Evolutionary conservation across 805 yeast genomes (phyloP), one percentile per base, ranked within the genome.

Genomic region (Debaryomyces castellii): DNA sequence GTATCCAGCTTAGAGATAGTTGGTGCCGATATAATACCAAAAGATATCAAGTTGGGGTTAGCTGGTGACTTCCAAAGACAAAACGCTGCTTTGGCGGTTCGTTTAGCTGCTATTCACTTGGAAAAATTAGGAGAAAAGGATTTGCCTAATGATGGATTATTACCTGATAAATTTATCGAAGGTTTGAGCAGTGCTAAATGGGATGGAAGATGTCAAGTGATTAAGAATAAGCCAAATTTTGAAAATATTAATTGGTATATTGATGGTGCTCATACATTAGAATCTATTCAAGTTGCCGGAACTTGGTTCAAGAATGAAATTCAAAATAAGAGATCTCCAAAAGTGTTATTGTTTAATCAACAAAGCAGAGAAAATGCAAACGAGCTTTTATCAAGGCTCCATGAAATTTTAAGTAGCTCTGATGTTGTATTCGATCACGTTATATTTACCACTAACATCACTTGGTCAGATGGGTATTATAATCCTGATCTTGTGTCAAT

Each of bases 241-340:
- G 68, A 62, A 34, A 62, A 66, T 2, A 66, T 85, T 14, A 78
- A 77, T n/a, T 94, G 97, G 96, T 83, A 69, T 51, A 67, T 92
- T 12, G 99, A 94, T 67, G 99, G 99, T 16, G 98, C 99, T 0
- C 99, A 94, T 57, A 94, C 99, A 0, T 69, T 77, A 39, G 99
- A 94, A 58, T 87, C 96, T 48, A 79, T 95, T 20, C 73, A 74
- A 24, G 95, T 83, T n/a, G 87, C 97, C 0, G 76, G 92, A 0
- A 67, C 66, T 8, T 94, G 99, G 99, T 89, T 85, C 55, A 66
- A 65, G 37, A 44, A 46, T 12, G 64, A 53, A 11, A 41, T 47
- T 14, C 37, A 48, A 8, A 46, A 37, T 24, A 18, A 39, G 4
- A 45, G 45, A 1, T 54, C 61, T 24, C 50, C 67, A 54, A 49